These are phyloP conservation scores for Verticillium dahliae DNA, from an alignment of 2,329 filamentous ascomycete species.

Conservation along the genomic window DNA sequence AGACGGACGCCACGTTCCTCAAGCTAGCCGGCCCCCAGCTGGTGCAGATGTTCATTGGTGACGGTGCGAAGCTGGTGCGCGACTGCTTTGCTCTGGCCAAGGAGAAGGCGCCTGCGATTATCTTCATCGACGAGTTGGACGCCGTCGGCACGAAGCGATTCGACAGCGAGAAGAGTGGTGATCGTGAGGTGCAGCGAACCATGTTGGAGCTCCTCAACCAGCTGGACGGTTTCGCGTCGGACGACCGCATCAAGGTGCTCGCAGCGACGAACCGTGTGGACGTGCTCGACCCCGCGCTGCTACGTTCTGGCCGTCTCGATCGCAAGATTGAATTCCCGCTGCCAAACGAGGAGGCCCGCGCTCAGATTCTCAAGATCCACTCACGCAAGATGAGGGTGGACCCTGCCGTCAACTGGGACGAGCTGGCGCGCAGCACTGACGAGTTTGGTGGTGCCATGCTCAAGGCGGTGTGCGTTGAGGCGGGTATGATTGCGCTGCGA, in stretches of 20 bases:
- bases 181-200: slow-evolving; percentile 94
- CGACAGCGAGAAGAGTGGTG: slow-evolving; percentile 96
- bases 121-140: slow-evolving; percentile 98
- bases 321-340: slow-evolving; percentile 98
- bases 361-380: slow-evolving; percentile 96
- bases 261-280: slow-evolving; percentile 93
- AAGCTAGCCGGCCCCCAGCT: slow-evolving; percentile 96
- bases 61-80: slow-evolving; percentile 93
- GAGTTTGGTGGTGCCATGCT: slow-evolving; percentile 97
- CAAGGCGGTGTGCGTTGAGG: slow-evolving; percentile 97
- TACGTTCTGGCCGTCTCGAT: slow-evolving; percentile 87
- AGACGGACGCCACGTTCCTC: slow-evolving; percentile 97
- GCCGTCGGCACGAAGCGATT: slow-evolving; percentile 99
- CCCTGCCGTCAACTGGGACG: slow-evolving; percentile 88
- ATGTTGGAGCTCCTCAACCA: slow-evolving; percentile 99
- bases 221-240: slow-evolving; percentile 93
- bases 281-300: slow-evolving; percentile 83
- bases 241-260: slow-evolving; percentile 93
- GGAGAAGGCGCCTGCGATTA: slow-evolving; percentile 97
- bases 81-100: slow-evolving; percentile 97
- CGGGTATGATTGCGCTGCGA: slow-evolving; percentile 95
- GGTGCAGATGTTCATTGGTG: slow-evolving; percentile 99
- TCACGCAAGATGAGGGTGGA: slow-evolving; percentile 98
- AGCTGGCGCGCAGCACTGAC: slow-evolving; percentile 92
- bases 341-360: slow-evolving; percentile 94